phyloP scores from a whole-genome alignment of 2,329 filamentous ascomycete genomes.

The Pseudogymnoascus pannorum region DNA sequence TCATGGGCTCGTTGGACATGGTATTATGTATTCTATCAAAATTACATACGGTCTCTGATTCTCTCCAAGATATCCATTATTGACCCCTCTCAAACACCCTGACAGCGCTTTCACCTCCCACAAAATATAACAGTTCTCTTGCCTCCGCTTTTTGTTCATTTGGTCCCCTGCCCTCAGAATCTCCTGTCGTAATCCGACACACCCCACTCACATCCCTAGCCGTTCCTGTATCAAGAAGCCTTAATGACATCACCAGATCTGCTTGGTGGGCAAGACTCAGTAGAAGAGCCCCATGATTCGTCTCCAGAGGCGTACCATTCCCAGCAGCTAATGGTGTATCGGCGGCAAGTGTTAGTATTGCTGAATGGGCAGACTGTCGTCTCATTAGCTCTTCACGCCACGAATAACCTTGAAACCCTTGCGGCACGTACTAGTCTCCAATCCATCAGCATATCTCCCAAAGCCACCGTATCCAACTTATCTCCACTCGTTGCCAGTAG shows the following conservation, averaged over 20 bases:
- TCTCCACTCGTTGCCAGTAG: slow-evolving; percentile 52
- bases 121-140: slow-evolving; percentile 73
- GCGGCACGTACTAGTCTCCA: slow-evolving; percentile 53
- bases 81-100: slow-evolving; percentile 80
- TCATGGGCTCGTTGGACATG: background rate
- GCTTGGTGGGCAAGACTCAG: slow-evolving; percentile 70
- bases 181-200: slow-evolving; percentile 62
- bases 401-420: background rate
- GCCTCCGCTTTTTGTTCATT: slow-evolving; percentile 40
- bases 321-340: slow-evolving; percentile 62
- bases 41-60: background rate
- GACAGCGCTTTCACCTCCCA: slow-evolving; percentile 70
- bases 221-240: slow-evolving; percentile 77
- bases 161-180: slow-evolving; percentile 22
- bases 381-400: background rate
- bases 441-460: slow-evolving; percentile 50
- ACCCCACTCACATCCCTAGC: slow-evolving; percentile 89
- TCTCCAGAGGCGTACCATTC: slow-evolving; percentile 59
- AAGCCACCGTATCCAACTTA: slow-evolving; percentile 35
- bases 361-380: slow-evolving; percentile 52
- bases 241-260: slow-evolving; percentile 60
- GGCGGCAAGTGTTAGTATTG: slow-evolving; percentile 61
- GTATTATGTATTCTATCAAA: slow-evolving; percentile 9
- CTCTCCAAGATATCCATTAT: slow-evolving; percentile 26
- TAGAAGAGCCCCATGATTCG: slow-evolving; percentile 62